Evolutionary conservation across 1,139 yeast genomes (phyloP).

Genomic region (Debaryomyces subglobosus): DNA sequence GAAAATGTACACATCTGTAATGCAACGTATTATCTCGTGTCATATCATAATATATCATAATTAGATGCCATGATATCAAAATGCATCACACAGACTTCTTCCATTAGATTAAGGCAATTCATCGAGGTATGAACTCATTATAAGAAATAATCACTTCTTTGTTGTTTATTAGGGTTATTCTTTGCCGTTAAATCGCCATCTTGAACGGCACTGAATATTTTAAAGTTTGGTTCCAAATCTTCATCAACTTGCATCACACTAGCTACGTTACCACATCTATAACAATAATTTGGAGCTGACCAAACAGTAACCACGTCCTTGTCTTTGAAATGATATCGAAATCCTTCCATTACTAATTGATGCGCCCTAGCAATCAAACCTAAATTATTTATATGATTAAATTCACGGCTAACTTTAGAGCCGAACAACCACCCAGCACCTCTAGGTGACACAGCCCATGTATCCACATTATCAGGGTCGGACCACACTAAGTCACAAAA

Average conservation of each 20-base stretch:
- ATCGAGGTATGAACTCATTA: conserved; percentile 25
- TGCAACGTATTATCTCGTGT: background rate
- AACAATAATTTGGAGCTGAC: conserved; percentile 98
- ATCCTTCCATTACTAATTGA: conserved; percentile 98
- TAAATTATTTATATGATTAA: conserved; percentile 88
- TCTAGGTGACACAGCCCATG: conserved; percentile 98
- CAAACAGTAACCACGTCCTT: conserved; percentile 97
- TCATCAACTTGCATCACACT: conserved; percentile 96
- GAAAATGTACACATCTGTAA: background rate
- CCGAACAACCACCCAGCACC: conserved; percentile 99
- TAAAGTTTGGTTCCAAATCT: conserved; percentile 82
- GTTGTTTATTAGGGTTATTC: conserved; percentile 68
- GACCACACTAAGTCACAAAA: conserved; percentile 98
- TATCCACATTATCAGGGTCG: conserved; percentile 96
- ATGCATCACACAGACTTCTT: background rate
- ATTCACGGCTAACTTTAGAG: conserved; percentile 87
- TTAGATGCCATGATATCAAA: background rate
- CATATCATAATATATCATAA: background rate
- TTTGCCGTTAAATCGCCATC: conserved; percentile 74
- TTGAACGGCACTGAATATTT: conserved; percentile 93
- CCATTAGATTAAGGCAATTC: background rate
- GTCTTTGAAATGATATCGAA: conserved; percentile 91
- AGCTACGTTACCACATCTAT: conserved; percentile 97
- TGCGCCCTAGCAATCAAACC: conserved; percentile 94
- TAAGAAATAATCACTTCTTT: conserved; percentile 83